Conservation (phyloP, 2,329 filamentous ascomycete genomes). For the Epicoccum nigrum region DNA sequence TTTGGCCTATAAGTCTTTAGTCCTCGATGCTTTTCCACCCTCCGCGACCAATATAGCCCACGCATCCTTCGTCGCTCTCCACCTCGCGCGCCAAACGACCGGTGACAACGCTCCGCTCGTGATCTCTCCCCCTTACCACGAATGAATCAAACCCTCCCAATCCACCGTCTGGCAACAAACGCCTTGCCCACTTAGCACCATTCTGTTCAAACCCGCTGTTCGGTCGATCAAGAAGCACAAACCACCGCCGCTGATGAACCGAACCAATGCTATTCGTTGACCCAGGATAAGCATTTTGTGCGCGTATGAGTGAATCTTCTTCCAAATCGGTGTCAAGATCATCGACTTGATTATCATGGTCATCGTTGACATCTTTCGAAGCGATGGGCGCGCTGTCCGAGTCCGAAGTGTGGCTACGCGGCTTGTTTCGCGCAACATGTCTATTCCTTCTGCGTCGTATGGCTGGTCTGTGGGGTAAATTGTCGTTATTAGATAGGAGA, state of each 20-base stretch:
- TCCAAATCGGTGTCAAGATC: conserved; percentile 52
- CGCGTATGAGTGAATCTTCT: conserved; percentile 52
- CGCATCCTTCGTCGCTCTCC: conserved; percentile 65
- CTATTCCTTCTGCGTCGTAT: conserved; percentile 21
- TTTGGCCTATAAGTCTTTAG: neutral
- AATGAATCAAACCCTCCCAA: conserved; percentile 62
- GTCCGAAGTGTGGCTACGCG: neutral
- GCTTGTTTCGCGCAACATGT: neutral
- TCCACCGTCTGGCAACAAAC: neutral
- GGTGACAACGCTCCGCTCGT: conserved; percentile 71
- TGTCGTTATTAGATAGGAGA: conserved; percentile 45
- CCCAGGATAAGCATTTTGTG: conserved; percentile 69
- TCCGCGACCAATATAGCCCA: conserved; percentile 62
- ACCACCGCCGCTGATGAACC: conserved; percentile 71
- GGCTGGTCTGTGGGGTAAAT: conserved; percentile 30
- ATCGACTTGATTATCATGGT: neutral
- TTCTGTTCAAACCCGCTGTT: conserved; percentile 61
- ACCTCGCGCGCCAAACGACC: conserved; percentile 65
- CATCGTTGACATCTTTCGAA: neutral
- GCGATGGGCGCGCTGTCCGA: neutral
- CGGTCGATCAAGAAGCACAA: conserved; percentile 65
- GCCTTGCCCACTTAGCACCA: conserved; percentile 11
- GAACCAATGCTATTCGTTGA: conserved; percentile 70
- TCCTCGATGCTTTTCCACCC: conserved; percentile 64
- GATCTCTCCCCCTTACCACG: conserved; percentile 64